Base-by-base conservation (phyloP, 345 rosid genomes). In the thale cress (Arabidopsis thaliana) region DNA sequence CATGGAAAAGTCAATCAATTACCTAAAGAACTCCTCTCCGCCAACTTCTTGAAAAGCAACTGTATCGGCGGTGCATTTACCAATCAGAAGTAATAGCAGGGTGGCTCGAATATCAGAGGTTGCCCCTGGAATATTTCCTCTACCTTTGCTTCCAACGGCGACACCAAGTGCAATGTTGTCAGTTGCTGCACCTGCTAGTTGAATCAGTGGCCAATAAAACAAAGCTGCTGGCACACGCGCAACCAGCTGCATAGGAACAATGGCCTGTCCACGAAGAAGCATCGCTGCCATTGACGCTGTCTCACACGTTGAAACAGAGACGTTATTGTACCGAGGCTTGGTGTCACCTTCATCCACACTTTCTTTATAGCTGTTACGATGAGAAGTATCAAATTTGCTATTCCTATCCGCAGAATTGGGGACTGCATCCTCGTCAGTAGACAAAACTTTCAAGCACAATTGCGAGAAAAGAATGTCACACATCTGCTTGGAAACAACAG, bases 91-190 rank as follows among this genome's bases (percentile, higher is more conserved):
- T 79, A 90, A 78, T 45, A 95, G 81, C 76, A 95, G 86, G 52
- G 98, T 84, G 71, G 97, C 97, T 74, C 98, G 88, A 48, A 95
- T 95, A 78, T 95, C 99, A 22, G 99, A 89, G 69, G 92, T 93
- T 52, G 97, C 91, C 71, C 99, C 99, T 53, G 98, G 97, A 75
- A 95, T 83, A 71, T 92, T 92, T 75, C 99, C 99, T 80, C 93
- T 89, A 80, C 99, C 99, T 83, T 95, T 92, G 83, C 99, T 95
- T 78, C 98, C 99, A 82, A 95, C 99, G 24, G 99, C 97, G 38
- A 95, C 93, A 76, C 98, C 97, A 78, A 92, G 83, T 49, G 98
- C 85, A 23, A 95, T 89, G 79, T 95, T 89, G 78, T 92, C 98
- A 40, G 98, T 87, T 51, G 97, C 96, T 49, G 99, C 99, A 79